phyloP scores from a whole-genome alignment of 176 grass and related monocot species.

The Hsuehochloa calcarea region DNA sequence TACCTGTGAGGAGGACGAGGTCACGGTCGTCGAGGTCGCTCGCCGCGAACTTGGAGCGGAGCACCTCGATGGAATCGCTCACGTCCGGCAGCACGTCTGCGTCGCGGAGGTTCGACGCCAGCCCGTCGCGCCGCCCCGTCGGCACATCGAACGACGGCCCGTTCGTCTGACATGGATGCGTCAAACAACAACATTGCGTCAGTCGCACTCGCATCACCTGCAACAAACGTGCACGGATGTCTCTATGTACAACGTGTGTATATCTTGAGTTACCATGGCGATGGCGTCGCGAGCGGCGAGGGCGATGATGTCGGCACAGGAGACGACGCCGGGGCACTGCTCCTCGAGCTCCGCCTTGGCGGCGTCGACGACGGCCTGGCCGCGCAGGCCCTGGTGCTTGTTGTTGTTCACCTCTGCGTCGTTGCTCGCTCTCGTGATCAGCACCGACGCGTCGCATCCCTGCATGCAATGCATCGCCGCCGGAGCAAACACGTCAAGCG shows the following conservation, averaged over 20 bases:
- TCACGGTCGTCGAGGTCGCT: conserved; percentile 63
- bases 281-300: conserved; percentile 69
- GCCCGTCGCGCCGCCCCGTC: conserved; percentile 71
- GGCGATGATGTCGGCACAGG: conserved; percentile 89
- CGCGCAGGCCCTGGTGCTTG: conserved; percentile 74
- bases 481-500: not conserved
- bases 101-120: conserved; percentile 55
- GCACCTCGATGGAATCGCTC: conserved; percentile 43
- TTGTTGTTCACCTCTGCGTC: conserved; percentile 55
- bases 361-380: conserved; percentile 53
- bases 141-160: conserved; percentile 67
- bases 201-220: not conserved
- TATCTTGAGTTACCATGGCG: conserved; percentile 37
- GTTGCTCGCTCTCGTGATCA: conserved; percentile 40
- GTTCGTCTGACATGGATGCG: conserved; percentile 39
- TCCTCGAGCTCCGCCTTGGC: conserved; percentile 67
- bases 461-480: not conserved
- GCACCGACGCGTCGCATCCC: conserved; percentile 87
- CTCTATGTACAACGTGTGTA: too few relatives aligned
- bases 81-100: conserved; percentile 68
- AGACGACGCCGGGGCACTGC: conserved; percentile 70
- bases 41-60: conserved; percentile 59
- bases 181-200: not conserved
- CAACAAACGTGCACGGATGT: too few relatives aligned
- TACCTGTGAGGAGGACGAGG: conserved; percentile 80